Evolutionary conservation across 176 grass and related monocot species (phyloP).

Genomic region (Oryza officinalis): DNA sequence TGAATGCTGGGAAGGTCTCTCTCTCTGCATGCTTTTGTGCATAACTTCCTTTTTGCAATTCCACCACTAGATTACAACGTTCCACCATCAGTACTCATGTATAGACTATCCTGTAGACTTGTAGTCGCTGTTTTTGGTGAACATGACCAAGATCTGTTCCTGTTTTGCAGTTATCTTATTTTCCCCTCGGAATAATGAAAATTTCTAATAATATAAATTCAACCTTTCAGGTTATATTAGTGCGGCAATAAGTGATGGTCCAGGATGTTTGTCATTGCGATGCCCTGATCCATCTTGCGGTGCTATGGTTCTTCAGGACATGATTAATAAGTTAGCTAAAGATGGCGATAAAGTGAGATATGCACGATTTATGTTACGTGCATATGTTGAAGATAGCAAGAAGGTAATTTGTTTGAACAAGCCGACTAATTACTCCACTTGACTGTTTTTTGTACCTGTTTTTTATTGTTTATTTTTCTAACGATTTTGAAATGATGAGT

Average conservation of each 20-base stretch:
- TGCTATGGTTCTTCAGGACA: conserved; percentile 60
- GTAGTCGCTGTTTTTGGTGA: not conserved
- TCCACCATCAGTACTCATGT: not conserved
- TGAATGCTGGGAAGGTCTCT: conserved; percentile 82
- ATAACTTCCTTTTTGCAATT: not conserved
- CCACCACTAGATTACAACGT: not conserved
- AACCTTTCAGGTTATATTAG: conserved; percentile 74
- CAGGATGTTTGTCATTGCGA: conserved; percentile 83
- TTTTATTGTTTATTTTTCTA: conserved; percentile 19
- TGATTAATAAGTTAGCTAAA: conserved; percentile 71
- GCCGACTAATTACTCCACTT: not conserved
- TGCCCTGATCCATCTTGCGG: conserved; percentile 88
- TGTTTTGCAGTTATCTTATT: not conserved
- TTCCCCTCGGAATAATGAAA: not conserved
- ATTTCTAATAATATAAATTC: conserved; percentile 24
- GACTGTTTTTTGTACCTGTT: conserved; percentile 9
- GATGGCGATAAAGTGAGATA: conserved; percentile 67
- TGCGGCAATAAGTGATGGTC: conserved; percentile 69
- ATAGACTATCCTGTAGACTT: not conserved
- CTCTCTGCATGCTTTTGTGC: not conserved
- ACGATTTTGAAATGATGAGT: conserved; percentile 9
- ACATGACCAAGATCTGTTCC: not conserved
- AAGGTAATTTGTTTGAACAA: conserved; percentile 57
- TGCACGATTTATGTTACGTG: conserved; percentile 70
- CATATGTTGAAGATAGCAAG: conserved; percentile 89